phyloP scores from a whole-genome alignment of 2,329 filamentous ascomycete species.

The Boeremia exigua region DNA sequence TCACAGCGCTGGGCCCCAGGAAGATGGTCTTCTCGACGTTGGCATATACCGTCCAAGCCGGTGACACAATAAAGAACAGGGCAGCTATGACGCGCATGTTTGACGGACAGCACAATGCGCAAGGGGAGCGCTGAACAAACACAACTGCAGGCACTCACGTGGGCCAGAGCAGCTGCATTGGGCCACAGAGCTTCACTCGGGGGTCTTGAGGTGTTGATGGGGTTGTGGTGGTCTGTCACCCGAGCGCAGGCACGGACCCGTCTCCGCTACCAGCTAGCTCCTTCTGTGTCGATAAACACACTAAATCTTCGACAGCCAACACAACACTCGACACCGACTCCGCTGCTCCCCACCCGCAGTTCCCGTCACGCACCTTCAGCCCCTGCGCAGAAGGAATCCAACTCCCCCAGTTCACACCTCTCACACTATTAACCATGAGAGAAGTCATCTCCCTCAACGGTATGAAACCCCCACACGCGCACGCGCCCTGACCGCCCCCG shows the following conservation, averaged over 20 bases:
- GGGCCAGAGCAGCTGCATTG: conserved; percentile 21
- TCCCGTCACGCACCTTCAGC: conserved; percentile 20
- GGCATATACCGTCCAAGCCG: conserved; percentile 56
- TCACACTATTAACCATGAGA: conserved; percentile 74
- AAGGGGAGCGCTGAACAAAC: background rate
- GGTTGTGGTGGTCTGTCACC: conserved; percentile 15
- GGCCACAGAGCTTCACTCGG: conserved; percentile 8
- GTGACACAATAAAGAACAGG: conserved; percentile 40
- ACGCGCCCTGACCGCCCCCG: conserved; percentile 46
- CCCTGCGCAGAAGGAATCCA: conserved; percentile 15
- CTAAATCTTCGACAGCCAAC: conserved; percentile 18
- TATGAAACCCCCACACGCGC: conserved; percentile 58
- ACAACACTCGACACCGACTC: conserved; percentile 33
- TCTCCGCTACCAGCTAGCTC: conserved; percentile 17
- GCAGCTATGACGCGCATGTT: conserved; percentile 44
- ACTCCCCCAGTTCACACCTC: conserved; percentile 37
- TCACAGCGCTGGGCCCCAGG: conserved; percentile 67
- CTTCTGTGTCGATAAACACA: conserved; percentile 19
- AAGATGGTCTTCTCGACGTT: conserved; percentile 96
- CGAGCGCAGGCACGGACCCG: conserved; percentile 2
- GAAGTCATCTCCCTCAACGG: conserved; percentile 99
- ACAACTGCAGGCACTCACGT: conserved; percentile 21
- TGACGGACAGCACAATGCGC: conserved; percentile 23
- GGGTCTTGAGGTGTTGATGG: conserved; percentile 8
- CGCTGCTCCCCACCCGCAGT: conserved; percentile 28